Base-by-base conservation (phyloP, 2,329 filamentous ascomycete species). In the Fusarium subtropicale region DNA sequence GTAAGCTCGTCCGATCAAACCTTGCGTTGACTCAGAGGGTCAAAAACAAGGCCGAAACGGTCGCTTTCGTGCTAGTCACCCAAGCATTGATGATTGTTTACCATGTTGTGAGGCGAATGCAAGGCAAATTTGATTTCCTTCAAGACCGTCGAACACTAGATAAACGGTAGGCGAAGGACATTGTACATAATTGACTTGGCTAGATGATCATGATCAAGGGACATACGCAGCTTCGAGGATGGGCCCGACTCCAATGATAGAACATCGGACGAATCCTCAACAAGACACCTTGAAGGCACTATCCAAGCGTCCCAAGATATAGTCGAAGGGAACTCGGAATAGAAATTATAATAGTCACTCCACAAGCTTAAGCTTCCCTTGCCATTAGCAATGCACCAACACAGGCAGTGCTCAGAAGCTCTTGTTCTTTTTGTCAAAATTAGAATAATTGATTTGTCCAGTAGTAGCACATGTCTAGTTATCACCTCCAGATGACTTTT, bases 51-150 rank as follows among this genome's bases (percentile, higher is more conserved):
- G 63, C 72, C 20, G 69, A 55, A 22, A 51, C 71, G n/a, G 56
- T 72, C 4, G 65, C 67, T 26, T 57, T 60, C 15, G 53, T 73
- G 22, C 34, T 75, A 11, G 42, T 64, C 26, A 57, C 68, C 20
- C 71, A 76, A 22, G 38, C 74, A 16, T 24, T 70, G n/a, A 59
- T 71, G 28, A 72, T 70, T 44, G 60, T 72, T 24, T 66, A 71
- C 47, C 72, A 77, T 39, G 36, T 74, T n/a, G 48, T 77, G 18
- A 69, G 70, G 39, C 70, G 71, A n/a, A 67, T 64, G 26, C 70
- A 74, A 46, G 71, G 72, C 15, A 75, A 71, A 60, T 66, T 78
- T 47, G 76, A 79, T 57, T 74, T 73, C 30, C 60, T 78, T 7
- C 46, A 68, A 47, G 66, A 76, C 28, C 53, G 64, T 13, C 59